phyloP scores from a whole-genome alignment of 495 filamentous ascomycete genomes.

The Neurospora cerealis region DNA sequence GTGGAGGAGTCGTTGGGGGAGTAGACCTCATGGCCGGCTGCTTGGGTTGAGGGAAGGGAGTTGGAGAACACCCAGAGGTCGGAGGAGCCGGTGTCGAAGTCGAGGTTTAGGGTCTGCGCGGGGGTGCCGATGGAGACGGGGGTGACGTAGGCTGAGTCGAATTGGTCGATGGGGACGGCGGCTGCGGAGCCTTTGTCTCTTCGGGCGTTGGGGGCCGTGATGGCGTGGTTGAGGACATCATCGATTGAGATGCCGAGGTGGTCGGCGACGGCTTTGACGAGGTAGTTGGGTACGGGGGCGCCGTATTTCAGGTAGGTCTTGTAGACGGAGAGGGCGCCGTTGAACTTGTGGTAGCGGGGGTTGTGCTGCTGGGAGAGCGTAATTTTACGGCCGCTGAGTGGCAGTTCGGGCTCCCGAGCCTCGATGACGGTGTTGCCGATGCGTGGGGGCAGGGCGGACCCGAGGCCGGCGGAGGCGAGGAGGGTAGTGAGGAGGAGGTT shows the following conservation, averaged over 20 bases:
- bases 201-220: constrained; percentile 2
- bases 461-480: constrained; percentile 13
- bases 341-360: constrained; percentile 27
- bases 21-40: constrained; percentile 51
- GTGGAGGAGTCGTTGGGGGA: constrained; percentile 35
- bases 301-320: constrained; percentile 56
- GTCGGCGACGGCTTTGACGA: constrained; percentile 25
- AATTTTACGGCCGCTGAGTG: constrained; percentile 13
- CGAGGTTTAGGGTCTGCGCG: constrained; percentile 51
- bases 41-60: constrained; percentile 13
- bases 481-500: constrained; percentile 10
- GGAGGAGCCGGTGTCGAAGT: constrained; percentile 69
- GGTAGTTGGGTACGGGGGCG: constrained; percentile 26
- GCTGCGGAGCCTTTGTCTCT: constrained; percentile 37
- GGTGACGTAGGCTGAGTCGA: constrained; percentile 57
- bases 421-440: constrained; percentile 17
- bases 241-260: not conserved
- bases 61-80: constrained; percentile 53
- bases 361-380: constrained; percentile 46
- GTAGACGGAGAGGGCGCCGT: constrained; percentile 44
- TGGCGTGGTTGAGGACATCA: constrained; percentile 12
- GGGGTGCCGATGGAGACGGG: constrained; percentile 56
- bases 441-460: constrained; percentile 19
- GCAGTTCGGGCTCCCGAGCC: not conserved
- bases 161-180: constrained; percentile 45